phyloP scores from a whole-genome alignment of 2,329 filamentous ascomycete species.

The Trichoderma sp. region DNA sequence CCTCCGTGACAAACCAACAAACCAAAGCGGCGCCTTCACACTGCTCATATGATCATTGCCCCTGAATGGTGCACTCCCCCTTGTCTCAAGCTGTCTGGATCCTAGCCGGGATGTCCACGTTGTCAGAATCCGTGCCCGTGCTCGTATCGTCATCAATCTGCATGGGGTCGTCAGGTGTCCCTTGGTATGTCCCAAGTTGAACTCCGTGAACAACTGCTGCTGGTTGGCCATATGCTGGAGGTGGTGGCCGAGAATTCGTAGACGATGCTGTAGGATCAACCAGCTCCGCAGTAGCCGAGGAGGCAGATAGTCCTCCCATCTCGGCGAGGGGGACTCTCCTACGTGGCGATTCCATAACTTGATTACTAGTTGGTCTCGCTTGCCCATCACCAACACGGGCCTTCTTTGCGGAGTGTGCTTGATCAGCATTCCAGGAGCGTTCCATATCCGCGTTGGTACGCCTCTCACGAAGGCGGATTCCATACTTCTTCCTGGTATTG shows the following conservation, averaged over 20 bases:
- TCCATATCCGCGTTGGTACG: constrained; percentile 46
- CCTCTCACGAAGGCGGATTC: constrained; percentile 51
- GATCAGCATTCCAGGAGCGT: not conserved
- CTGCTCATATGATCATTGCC: not conserved
- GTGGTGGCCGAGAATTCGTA: constrained; percentile 24
- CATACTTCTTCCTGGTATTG: constrained; percentile 55
- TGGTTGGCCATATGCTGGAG: not conserved
- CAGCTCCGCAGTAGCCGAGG: constrained; percentile 36
- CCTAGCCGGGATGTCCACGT: constrained; percentile 32
- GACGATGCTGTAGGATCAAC: constrained; percentile 36
- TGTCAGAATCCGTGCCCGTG: constrained; percentile 22
- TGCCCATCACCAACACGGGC: constrained; percentile 21
- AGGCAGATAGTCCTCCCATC: constrained; percentile 36
- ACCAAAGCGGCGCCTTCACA: not conserved
- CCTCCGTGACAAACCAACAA: not conserved
- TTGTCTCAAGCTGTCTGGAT: not conserved
- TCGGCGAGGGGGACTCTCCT: constrained; percentile 32
- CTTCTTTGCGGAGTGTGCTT: constrained; percentile 25
- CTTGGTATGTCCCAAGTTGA: constrained; percentile 3
- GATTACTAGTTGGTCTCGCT: not conserved
- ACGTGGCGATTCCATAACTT: constrained; percentile 14
- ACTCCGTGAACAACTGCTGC: not conserved
- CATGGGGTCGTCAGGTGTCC: constrained; percentile 30
- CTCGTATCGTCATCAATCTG: constrained; percentile 25
- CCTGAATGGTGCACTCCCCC: not conserved